Base-by-base conservation (phyloP, 164 flowering plant genomes). In the Stephania japonica region DNA sequence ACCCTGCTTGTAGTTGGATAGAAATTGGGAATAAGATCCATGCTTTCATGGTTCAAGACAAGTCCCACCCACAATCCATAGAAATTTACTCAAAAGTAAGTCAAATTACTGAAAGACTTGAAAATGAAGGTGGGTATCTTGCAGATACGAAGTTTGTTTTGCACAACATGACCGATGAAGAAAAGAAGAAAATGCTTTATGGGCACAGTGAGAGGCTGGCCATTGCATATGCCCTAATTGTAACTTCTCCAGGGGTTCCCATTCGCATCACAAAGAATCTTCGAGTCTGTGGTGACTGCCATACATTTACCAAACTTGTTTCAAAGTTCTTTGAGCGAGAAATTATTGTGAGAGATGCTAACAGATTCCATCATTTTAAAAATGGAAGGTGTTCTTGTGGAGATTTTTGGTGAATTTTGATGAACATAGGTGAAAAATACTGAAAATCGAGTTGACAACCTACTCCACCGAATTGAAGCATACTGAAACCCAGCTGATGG, bases 191-290 rank as follows among this genome's bases (percentile, higher is more conserved):
- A 81, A 81, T 90, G 84, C 84, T 93, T 27, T 64, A 85, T 73
- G 91, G 90, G 50, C 96, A 92, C 56, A 89, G 96, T 79, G 96
- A 92, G 83, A 87, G 94, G 81, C 85, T 93, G 70, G 96, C 97
- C 42, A 84, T 91, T 78, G 89, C 95, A 0, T 89, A 85, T 76
- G 90, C 89, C 62, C 71, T 93, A 67, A 81, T 91, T 65, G 73
- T 50, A 10, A 80, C 87, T n/a, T 56, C 84, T 21, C 73, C 70
- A 4, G 82, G 84, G 42, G 75, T 82, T 21, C 82, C 86, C 3
- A 82, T 89, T 11, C 75, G 91, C 53, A 77, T 89, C 44, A 85
- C 89, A 38, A 91, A 89, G 23, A 75, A 75, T 71, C 78, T 75
- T 50, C 73, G 78, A 32, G 82, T 89, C 18, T 90, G 96, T 79